These are phyloP conservation scores for Mortierella sp. DNA, from an alignment of 371 early-diverging fungal species.

Conservation along the genomic window DNA sequence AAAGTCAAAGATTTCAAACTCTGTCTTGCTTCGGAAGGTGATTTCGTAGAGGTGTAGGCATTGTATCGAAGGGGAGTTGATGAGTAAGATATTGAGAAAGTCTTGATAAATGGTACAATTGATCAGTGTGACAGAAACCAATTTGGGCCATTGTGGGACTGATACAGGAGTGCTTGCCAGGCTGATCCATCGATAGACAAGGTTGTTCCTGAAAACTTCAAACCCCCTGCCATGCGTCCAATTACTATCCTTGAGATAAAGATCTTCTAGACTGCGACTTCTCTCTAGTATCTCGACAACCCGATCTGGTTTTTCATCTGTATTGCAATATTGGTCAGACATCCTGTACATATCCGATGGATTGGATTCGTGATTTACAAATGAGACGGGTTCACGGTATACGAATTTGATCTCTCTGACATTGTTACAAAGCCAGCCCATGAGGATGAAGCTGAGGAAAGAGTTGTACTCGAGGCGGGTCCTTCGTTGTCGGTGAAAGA, in stretches of 20 bases:
- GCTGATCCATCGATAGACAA: background rate
- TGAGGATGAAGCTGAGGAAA: conserved; percentile 15
- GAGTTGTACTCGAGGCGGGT: background rate
- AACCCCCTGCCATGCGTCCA: too few species aligned
- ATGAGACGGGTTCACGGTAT: background rate
- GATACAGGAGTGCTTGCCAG: background rate
- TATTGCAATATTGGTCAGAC: background rate
- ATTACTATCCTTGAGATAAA: background rate
- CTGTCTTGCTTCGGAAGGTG: background rate
- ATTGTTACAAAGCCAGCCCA: conserved; percentile 15
- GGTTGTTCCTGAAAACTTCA: too few species aligned
- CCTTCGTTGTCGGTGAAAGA: conserved; percentile 5
- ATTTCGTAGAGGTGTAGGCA: background rate
- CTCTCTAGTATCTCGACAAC: conserved; percentile 9
- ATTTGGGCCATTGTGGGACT: conserved; percentile 10
- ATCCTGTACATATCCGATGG: conserved; percentile 2
- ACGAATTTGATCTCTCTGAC: conserved; percentile 3
- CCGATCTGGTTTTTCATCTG: background rate
- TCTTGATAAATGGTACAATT: background rate
- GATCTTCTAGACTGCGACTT: conserved; percentile 2
- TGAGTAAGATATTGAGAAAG: conserved; percentile 6
- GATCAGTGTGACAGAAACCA: background rate
- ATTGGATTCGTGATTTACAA: background rate
- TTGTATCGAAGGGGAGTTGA: background rate
- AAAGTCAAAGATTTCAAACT: background rate